Evolutionary conservation across 345 rosid species (phyloP).

Genomic region (Gossypium stocksii): DNA sequence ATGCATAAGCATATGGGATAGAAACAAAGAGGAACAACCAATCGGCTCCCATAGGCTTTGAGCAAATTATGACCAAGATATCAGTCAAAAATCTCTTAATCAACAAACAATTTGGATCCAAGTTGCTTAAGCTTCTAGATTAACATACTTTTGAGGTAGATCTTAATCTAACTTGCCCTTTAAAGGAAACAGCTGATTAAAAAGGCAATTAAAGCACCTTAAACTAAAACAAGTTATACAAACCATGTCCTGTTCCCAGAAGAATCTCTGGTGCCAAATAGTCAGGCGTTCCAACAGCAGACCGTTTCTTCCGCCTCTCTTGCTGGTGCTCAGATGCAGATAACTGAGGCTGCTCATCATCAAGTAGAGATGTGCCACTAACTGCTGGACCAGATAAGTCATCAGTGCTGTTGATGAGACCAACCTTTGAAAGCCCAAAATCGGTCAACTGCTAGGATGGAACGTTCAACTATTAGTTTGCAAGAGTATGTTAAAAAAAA

Average conservation of each 20-base stretch:
- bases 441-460: conserved; percentile 63
- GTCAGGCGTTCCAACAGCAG: conserved; percentile 99
- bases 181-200: conserved; percentile 4
- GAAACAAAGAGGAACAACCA: neutral
- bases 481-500: neutral
- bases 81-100: neutral
- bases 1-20: neutral
- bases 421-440: conserved; percentile 88
- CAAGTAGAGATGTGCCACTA: conserved; percentile 80
- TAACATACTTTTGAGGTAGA: conserved; percentile 7
- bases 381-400: conserved; percentile 90
- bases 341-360: conserved; percentile 65
- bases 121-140: neutral
- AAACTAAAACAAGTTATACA: conserved; percentile 35
- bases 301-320: conserved; percentile 84
- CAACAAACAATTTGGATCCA: conserved; percentile 4
- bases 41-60: neutral
- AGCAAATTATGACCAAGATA: neutral
- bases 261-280: conserved; percentile 99
- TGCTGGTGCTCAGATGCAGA: conserved; percentile 58
- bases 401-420: conserved; percentile 99
- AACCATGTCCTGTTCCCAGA: conserved; percentile 99
- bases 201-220: conserved; percentile 26
- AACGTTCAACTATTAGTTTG: conserved; percentile 9
- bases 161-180: conserved; percentile 1